A percentile compares a stretch with the other conserved stretches of the same genome.
These are phyloP conservation scores for Monoraphidium neglectum DNA, from an alignment of 139 green algal species.

Conservation along the genomic window DNA sequence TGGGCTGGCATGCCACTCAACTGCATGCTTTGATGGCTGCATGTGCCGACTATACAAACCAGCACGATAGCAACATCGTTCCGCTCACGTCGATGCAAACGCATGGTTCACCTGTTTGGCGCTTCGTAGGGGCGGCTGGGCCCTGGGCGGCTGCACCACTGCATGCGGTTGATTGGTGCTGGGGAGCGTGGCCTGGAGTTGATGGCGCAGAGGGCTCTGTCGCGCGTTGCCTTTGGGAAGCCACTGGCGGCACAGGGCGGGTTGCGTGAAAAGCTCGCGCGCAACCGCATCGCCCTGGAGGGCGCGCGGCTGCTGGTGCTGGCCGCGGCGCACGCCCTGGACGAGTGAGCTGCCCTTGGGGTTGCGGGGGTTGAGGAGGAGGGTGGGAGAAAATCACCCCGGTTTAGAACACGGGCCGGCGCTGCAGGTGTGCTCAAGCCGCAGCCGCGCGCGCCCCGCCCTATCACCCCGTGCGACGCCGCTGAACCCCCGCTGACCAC, in stretches of 20 bases:
- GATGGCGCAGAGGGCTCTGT: constrained; percentile 52
- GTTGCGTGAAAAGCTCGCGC: constrained; percentile 61
- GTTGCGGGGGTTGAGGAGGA: too few relatives aligned
- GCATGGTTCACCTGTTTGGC: background rate
- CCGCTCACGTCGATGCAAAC: too few relatives aligned
- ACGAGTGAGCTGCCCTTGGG: constrained; percentile 4
- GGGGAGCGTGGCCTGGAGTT: constrained; percentile 82
- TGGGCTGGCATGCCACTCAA: too few relatives aligned
- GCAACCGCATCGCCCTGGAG: constrained; percentile 44
- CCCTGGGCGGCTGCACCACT: constrained; percentile 98
- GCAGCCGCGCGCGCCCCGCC: too few relatives aligned
- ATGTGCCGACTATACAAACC: too few relatives aligned
- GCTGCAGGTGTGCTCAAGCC: too few relatives aligned
- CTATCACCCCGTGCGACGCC: too few relatives aligned
- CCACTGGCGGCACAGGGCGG: constrained; percentile 68
- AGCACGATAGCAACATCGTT: too few relatives aligned
- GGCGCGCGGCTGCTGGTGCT: constrained; percentile 42
- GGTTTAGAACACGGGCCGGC: too few relatives aligned
- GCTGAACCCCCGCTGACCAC: too few relatives aligned
- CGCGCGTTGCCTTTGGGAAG: constrained; percentile 68
- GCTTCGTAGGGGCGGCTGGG: constrained; percentile 86
- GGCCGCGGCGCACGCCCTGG: constrained; percentile 23
- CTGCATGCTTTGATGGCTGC: too few relatives aligned
- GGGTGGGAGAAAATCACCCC: too few relatives aligned
- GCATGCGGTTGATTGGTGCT: constrained; percentile 93